Base-by-base conservation (phyloP, 2,329 filamentous ascomycete species). In the Trichoderma guizhouense region DNA sequence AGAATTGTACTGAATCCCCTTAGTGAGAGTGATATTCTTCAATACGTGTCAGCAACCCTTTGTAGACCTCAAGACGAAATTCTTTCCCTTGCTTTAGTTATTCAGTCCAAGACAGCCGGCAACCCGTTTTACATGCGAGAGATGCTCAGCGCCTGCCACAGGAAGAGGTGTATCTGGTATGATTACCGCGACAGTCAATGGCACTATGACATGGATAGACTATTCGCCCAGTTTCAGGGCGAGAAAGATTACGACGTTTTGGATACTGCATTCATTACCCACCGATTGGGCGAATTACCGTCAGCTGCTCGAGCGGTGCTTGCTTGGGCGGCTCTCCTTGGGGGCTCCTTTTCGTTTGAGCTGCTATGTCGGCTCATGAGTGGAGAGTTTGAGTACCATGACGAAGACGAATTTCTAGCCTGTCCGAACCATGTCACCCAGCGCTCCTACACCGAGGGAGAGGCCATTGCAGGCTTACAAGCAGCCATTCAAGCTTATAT, bases 71-170 rank as follows among this genome's bases (percentile, higher is more conserved):
- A 87, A 71, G 90, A 93, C 39, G 92, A 94, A 61, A 88, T 96
- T 1, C 83, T 93, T 1, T 91, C 94, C 0, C 84, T 98, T 21
- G 92, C 93, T 2, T 89, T 94, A 7, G 93, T 97, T 11, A 90
- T 98, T 7, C 93, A 97, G 79, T 94, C 95, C 77, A 97, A 96
- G 82, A 95, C 93, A 9, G 89, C 89, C 30, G 95, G 95, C 1
- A 97, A 97, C 73, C 92, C 94, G 0, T 98, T 97, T 77, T 97
- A 96, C 77, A 92, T 97, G 80, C 88, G 93, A 70, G 93, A 97
- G 81, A 97, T 98, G 88, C 87, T 98, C 5, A 93, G 93, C 77
- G 91, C 92, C 3, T 97, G 93, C 79, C 91, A 97, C 79, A 90
- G 93, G 53, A 96, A 93, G 78, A 91, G 91, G 75, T 97, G 93